Base-by-base conservation (phyloP, 768 basidiomycete species). In the Rhizopogon salebrosus region DNA sequence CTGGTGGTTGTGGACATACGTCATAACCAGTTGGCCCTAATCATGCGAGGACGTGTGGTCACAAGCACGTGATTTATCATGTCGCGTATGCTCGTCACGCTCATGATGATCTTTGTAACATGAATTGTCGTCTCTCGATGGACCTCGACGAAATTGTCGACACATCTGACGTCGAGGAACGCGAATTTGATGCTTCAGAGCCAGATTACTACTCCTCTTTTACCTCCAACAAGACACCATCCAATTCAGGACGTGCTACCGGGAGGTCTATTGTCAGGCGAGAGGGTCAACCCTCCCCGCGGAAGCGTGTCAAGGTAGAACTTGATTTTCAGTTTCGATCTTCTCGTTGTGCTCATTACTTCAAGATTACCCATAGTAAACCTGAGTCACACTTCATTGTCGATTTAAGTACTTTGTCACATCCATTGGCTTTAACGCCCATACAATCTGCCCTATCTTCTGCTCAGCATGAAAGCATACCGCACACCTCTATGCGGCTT, bases 91-190 rank as follows among this genome's bases (percentile, higher is more conserved):
- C 10, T 34, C 13, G 31, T 34, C 31, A 34, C 31, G 13, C 31
- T 34, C 31, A 34, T n/a, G n/a, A n/a, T n/a, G n/a, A 10, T 34
- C 11, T 11, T 11, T 34, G 31, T 34, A 31, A n/a, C n/a, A 9
- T 31, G 10, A 31, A 1, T 10, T 13, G 10, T 13, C 31, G n/a
- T 50, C 6, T 40, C 16, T 41, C 50, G 22, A 71, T 72, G 69
- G 59, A 69, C 37, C 64, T 70, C 38, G 71, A 71, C 6, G 81
- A 80, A 40, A 61, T 79, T 43, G 77, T 86, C 13, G 82, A 82
- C 60, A 84, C 84, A 16, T 85, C 84, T 4, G 84, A 87, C 57
- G 65, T 70, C 42, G 84, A 85, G 58, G 84, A 87, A 57, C 72
- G 73, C 37, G 79, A 79, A 59, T 54, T 78, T n/a, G 40, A 53